Percentiles rank a stretch among this genome's conserved stretches.
Evolutionary conservation across 441 rosid genomes (phyloP).

Genomic region (Corymbia citriodora): DNA sequence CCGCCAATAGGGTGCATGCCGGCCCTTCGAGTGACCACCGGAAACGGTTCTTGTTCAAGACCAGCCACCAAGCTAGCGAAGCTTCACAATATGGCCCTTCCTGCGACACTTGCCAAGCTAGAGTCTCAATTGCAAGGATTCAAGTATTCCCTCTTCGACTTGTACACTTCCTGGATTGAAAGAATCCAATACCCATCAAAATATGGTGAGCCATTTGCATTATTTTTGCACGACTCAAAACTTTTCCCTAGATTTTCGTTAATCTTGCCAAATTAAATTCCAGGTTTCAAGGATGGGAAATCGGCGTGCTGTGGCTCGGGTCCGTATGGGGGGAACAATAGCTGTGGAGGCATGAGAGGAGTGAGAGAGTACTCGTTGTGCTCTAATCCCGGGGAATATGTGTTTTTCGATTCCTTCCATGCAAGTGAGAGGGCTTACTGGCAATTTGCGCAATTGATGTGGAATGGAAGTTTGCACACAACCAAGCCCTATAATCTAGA

Average conservation of each 20-base stretch:
- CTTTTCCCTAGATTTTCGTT: not conserved
- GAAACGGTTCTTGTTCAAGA: slow-evolving; percentile 8
- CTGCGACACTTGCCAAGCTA: not conserved
- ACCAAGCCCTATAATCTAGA: not conserved
- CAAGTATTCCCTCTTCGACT: slow-evolving; percentile 2
- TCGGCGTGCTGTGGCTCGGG: slow-evolving; percentile 21
- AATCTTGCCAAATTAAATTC: not conserved
- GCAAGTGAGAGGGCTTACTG: not conserved
- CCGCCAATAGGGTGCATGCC: slow-evolving; percentile 11
- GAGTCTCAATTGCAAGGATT: not conserved
- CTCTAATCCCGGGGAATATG: not conserved
- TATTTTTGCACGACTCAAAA: not conserved
- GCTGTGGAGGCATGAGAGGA: slow-evolving; percentile 12
- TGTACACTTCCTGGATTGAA: not conserved
- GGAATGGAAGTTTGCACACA: not conserved
- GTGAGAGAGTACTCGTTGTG: not conserved
- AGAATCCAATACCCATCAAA: not conserved
- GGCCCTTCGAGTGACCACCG: not conserved
- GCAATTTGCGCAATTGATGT: not conserved
- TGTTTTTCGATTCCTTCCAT: slow-evolving; percentile 9
- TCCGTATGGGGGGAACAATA: not conserved
- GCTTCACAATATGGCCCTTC: slow-evolving; percentile 13
- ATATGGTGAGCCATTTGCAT: not conserved
- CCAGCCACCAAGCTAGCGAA: slow-evolving; percentile 11
- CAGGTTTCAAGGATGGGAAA: slow-evolving; percentile 19